Conservation (phyloP, 331 rosid genomes). For the Quercus tomentella region DNA sequence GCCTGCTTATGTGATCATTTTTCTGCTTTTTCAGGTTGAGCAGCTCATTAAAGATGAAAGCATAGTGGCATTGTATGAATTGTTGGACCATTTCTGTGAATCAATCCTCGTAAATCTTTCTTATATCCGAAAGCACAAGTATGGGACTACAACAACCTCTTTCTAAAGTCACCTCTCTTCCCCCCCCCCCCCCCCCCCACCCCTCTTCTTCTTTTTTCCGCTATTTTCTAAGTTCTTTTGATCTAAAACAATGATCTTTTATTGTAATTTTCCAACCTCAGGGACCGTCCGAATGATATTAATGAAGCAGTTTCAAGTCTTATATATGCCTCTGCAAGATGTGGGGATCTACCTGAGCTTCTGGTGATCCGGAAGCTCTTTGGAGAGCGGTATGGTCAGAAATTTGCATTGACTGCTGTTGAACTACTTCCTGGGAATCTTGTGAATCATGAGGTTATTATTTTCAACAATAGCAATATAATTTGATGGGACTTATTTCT, state of each 20-base stretch:
- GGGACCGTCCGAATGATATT: conserved; percentile 82
- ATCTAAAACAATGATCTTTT: neutral
- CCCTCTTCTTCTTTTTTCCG: neutral
- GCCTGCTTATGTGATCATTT: neutral
- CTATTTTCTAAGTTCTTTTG: neutral
- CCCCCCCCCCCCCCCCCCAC: no score
- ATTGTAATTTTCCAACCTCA: conserved; percentile 8
- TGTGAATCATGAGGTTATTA: conserved; percentile 62
- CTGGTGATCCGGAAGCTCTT: conserved; percentile 60
- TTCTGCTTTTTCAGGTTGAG: conserved; percentile 45
- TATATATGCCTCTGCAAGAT: conserved; percentile 84
- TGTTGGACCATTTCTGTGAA: conserved; percentile 60
- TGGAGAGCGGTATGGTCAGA: conserved; percentile 60
- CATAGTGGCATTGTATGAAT: conserved; percentile 40
- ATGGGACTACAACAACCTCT: neutral
- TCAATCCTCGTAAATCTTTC: conserved; percentile 49
- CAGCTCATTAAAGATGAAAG: conserved; percentile 57
- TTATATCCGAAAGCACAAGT: conserved; percentile 67
- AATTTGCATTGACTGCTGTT: conserved; percentile 51
- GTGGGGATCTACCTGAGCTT: conserved; percentile 91
- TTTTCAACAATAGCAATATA: neutral
- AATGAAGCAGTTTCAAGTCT: conserved; percentile 91
- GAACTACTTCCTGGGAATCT: conserved; percentile 69
- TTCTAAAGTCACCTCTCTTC: neutral
- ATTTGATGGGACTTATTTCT: neutral